Base-by-base conservation (phyloP, 2,329 filamentous ascomycete genomes). In the Ascochyta clinopodiicola region DNA sequence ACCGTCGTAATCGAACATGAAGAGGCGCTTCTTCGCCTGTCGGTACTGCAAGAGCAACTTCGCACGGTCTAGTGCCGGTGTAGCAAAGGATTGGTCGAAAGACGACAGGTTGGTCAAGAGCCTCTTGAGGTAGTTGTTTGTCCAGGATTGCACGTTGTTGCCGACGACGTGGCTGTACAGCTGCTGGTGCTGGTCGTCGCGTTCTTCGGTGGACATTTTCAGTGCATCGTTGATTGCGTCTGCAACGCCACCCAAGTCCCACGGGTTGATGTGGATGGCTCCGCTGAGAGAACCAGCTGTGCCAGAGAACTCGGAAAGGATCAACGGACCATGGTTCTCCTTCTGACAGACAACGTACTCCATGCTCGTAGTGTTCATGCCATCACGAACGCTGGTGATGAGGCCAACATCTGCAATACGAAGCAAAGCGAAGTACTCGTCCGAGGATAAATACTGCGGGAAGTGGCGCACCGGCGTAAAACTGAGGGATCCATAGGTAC, bases 1-100 rank as follows among this genome's bases (percentile, higher is more conserved):
- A 43, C 95, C 95, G 73, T 99, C 95, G 70, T 99, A 99, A 78
- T 99, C 95, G 72, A 98, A 97, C 91, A 99, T 94, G 80, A 98
- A 96, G 3, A 99, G 82, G 10, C 95, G 87, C 77, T 90, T 91
- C 59, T 84, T 84, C 3, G 92, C 87, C 35, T 84, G 80, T 57
- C 87, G 86, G 76, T 97, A 98, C 57, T 88, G 88, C 50, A 83
- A 79, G 34, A 96, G 80, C 62, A 97, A 77, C 59, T 86, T 82
- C 3, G 86, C 82, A 32, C 88, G 87, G 72, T 98, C 92, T 19
- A 98, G 85, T 1, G 89, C 83, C 0, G 94, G 94, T 1, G 94
- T 98, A 3, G 88, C 86, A 54, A 89, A 85, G 10, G 87, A 85
- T 57, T 89, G 87, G 62, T 89, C 88, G 67, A 89, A 89, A 15